Percentiles rank a stretch among this genome's conserved stretches.
These are phyloP conservation scores for Globisporangium cystogenes DNA, from an alignment of 352 stramenopile genomes.

Conservation along the genomic window DNA sequence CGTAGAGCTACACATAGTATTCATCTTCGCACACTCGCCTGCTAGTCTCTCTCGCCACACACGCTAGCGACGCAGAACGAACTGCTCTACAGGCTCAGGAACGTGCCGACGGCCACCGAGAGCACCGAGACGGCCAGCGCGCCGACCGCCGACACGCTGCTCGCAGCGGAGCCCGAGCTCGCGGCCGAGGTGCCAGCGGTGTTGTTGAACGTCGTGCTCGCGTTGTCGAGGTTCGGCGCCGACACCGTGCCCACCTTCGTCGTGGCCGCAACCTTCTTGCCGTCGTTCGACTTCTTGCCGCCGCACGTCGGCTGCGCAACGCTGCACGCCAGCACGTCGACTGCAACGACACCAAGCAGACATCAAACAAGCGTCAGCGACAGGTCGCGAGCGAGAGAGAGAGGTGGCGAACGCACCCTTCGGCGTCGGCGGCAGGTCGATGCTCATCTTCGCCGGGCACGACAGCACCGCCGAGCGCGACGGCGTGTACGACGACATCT, in stretches of 20 bases:
- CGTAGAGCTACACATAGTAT: background rate
- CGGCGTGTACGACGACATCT: conserved; percentile 26
- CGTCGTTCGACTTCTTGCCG: conserved; percentile 45
- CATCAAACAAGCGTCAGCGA: no score
- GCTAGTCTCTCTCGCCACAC: background rate
- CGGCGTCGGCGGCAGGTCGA: conserved; percentile 15
- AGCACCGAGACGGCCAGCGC: conserved; percentile 7
- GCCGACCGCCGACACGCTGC: conserved; percentile 1
- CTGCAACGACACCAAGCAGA: conserved; percentile 16
- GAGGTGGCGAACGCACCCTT: conserved; percentile 18
- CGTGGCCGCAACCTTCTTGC: conserved; percentile 23
- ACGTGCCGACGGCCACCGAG: conserved; percentile 6
- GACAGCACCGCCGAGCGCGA: conserved; percentile 26
- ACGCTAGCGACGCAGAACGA: background rate
- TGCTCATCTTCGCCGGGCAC: conserved; percentile 34
- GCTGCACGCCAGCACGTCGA: conserved; percentile 41
- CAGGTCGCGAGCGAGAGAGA: background rate
- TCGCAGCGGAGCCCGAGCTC: background rate
- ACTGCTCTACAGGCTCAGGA: conserved; percentile 8
- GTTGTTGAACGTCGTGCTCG: conserved; percentile 9
- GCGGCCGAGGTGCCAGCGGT: background rate
- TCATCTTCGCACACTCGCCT: background rate
- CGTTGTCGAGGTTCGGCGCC: conserved; percentile 9
- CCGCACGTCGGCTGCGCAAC: conserved; percentile 48
- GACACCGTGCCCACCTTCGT: conserved; percentile 12